phyloP scores from a whole-genome alignment of 23 red algal species.

The Chondrus crispus region DNA sequence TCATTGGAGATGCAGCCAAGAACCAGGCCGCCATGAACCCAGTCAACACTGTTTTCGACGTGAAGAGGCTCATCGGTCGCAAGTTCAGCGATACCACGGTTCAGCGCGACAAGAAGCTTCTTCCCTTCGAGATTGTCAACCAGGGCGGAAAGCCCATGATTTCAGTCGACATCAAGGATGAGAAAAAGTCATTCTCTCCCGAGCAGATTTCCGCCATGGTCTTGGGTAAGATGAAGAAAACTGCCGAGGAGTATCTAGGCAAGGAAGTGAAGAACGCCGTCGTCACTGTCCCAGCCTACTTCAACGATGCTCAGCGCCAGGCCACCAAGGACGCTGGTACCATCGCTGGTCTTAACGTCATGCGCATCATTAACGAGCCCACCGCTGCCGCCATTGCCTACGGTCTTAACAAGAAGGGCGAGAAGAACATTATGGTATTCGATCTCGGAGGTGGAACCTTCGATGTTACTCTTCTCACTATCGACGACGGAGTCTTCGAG shows the following conservation, averaged over 20 bases:
- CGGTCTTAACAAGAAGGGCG: conserved; percentile 97
- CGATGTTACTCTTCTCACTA: conserved; percentile 96
- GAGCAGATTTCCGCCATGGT: conserved; percentile 99
- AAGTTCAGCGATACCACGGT: conserved; percentile 88
- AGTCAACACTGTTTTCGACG: conserved; percentile 90
- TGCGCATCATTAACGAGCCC: conserved; percentile 99
- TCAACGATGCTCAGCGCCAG: conserved; percentile 96
- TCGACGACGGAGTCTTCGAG: conserved; percentile 98
- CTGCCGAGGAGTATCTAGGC: conserved; percentile 97
- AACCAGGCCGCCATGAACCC: conserved; percentile 98
- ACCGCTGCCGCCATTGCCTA: conserved; percentile 99
- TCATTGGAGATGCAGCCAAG: conserved; percentile 98
- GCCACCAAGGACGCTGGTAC: conserved; percentile 98
- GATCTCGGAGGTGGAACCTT: conserved; percentile 98
- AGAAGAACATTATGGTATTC: conserved; percentile 99
- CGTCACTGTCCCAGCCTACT: conserved; percentile 97
- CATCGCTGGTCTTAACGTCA: conserved; percentile 93
- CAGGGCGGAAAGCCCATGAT: conserved; percentile 96
- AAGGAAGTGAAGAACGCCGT: conserved; percentile 92
- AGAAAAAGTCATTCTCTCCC: conserved; percentile 87
- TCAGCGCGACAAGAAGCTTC: conserved; percentile 92
- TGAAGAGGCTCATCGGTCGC: conserved; percentile 95
- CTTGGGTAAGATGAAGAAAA: conserved; percentile 98
- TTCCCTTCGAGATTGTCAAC: conserved; percentile 92
- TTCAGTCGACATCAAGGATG: conserved; percentile 77